Evolutionary conservation across 768 basidiomycete species (phyloP).

Genomic region (Lactarius hengduanensis): DNA sequence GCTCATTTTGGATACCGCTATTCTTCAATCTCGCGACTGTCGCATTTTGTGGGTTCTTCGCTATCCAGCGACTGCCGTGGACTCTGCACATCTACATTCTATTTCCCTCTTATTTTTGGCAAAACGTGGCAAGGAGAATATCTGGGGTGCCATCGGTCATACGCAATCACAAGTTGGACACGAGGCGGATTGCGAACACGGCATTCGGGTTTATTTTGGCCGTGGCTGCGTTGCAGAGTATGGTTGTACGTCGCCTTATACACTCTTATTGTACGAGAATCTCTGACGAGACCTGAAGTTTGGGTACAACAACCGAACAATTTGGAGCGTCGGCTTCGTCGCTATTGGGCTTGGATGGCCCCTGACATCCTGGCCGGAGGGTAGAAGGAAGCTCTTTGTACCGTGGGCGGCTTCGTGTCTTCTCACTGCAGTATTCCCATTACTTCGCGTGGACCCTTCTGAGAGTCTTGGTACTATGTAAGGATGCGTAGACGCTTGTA

Average conservation of each 20-base stretch:
- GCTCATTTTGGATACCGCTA: conserved; percentile 17
- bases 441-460: conserved; percentile 67
- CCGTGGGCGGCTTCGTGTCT: conserved; percentile 54
- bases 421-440: conserved; percentile 62
- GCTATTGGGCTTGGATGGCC: conserved; percentile 70
- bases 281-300: conserved; percentile 39
- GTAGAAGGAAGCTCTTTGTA: conserved; percentile 33
- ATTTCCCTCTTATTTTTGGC: conserved; percentile 81
- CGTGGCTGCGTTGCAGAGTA: conserved; percentile 52
- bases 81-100: conserved; percentile 73
- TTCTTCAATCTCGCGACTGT: conserved; percentile 35
- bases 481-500: conserved; percentile 30
- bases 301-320: conserved; percentile 66
- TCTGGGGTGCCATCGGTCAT: conserved; percentile 8
- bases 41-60: conserved; percentile 51
- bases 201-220: conserved; percentile 37
- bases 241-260: conserved; percentile 58
- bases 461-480: conserved; percentile 64
- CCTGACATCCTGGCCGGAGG: conserved; percentile 45
- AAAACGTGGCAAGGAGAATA: conserved; percentile 40
- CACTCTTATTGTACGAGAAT: not conserved
- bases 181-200: conserved; percentile 21
- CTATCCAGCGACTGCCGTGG: conserved; percentile 62
- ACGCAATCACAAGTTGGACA: not conserved
- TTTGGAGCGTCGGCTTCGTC: conserved; percentile 70